Evolutionary conservation across 2,329 filamentous ascomycete species (phyloP).

Genomic region (Sclerotinia minor): DNA sequence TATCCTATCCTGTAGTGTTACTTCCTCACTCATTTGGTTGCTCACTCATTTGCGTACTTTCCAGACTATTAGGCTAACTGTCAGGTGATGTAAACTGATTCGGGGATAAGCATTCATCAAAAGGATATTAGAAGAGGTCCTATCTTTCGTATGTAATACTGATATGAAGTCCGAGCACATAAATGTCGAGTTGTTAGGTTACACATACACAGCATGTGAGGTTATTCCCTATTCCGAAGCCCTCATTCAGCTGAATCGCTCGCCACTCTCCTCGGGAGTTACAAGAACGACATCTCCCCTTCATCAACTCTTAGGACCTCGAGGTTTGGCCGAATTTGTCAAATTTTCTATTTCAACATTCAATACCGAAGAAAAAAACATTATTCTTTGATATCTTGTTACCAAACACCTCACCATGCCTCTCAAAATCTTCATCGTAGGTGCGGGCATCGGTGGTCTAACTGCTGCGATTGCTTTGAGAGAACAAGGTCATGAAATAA

Average conservation of each 20-base stretch:
- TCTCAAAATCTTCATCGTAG: slow-evolving; percentile 50
- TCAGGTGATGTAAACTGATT: not conserved
- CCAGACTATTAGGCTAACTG: not conserved
- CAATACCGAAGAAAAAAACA: not conserved
- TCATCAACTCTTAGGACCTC: not conserved
- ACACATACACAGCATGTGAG: not conserved
- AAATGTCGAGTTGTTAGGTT: not conserved
- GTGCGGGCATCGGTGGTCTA: slow-evolving; percentile 59
- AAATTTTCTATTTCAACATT: not conserved
- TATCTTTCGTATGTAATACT: not conserved
- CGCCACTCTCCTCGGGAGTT: not conserved
- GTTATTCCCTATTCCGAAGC: not conserved
- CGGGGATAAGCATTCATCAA: not conserved
- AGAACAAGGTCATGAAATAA: slow-evolving; percentile 49
- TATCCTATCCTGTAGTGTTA: not conserved
- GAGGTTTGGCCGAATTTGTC: no score
- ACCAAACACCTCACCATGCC: not conserved
- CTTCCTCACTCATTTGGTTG: not conserved
- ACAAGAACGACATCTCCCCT: not conserved
- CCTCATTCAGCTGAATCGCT: not conserved
- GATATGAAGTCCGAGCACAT: not conserved
- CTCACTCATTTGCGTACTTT: not conserved
- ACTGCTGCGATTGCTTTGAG: slow-evolving; percentile 62
- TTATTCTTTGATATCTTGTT: not conserved
- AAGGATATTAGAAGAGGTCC: not conserved